Evolutionary conservation across 2,329 filamentous ascomycete genomes (phyloP), one percentile per base, ranked within the genome.

Genomic region (Aspergillus puulaauensis): DNA sequence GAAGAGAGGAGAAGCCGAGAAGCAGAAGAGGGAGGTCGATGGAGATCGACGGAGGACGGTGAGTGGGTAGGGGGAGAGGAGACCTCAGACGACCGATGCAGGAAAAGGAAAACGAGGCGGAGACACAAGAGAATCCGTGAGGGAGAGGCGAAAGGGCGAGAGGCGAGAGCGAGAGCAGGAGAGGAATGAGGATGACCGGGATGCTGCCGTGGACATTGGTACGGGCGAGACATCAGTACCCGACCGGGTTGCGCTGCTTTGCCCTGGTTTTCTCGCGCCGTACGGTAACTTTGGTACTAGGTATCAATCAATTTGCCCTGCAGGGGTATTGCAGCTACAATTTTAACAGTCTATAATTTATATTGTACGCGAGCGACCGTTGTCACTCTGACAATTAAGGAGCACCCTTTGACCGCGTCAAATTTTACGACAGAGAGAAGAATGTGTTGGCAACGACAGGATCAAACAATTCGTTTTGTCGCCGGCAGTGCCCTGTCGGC

Each of bases 121-220:
- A 62, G 61, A 61, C 54, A 59, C 60, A 57, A 62, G 58, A 64
- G 61, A 61, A 17, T 43, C 40, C 23, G 24, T 31, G 54, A 62
- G 64, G 58, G 57, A 60, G 54, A 61, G 63, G 63, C 58, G 59
- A 64, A 62, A 65, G 58, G 64, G 57, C 56, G 59, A 60, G 52
- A 61, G 61, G 60, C 47, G 60, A 63, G 60, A 61, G 60, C 60
- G 58, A 62, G 63, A 58, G 62, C 17, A 27, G 35, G 35, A 37
- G 35, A 37, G 35, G 35, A 37, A 37, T 31, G 27, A 31, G 27
- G 27, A 31, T 8, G 27, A 9, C 27, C 27, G 27, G 27, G 27
- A 31, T 31, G 27, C 27, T 31, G 27, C 27, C 27, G 27, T 31
- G 27, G 24, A 35, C 61, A 64, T n/a, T 43, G 49, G 49, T 43